Percentiles rank a stretch among this genome's conserved stretches.
Evolutionary conservation across 257 asterid genomes (phyloP).

Genomic region (Nicotiana benthamiana): DNA sequence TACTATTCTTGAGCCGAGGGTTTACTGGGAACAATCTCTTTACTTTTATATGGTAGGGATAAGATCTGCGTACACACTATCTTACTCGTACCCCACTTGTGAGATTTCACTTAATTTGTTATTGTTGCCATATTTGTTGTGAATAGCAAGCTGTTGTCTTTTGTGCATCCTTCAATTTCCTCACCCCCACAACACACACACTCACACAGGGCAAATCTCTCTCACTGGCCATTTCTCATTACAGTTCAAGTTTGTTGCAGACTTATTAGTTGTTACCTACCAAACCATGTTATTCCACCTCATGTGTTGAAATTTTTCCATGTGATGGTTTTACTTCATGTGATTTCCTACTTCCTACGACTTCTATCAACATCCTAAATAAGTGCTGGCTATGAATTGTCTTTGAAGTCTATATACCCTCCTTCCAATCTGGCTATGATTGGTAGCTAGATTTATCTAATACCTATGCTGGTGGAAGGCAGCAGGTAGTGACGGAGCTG

Average conservation of each 20-base stretch:
- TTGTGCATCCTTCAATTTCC: not conserved
- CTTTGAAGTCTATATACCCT: not conserved
- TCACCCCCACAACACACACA: too few species aligned
- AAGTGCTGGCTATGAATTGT: not conserved
- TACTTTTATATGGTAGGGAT: not conserved
- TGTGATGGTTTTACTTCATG: not conserved
- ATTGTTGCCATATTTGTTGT: not conserved
- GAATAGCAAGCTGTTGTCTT: not conserved
- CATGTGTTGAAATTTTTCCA: not conserved
- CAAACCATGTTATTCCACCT: constrained; percentile 3
- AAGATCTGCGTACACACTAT: not conserved
- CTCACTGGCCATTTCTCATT: not conserved
- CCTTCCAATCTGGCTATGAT: not conserved
- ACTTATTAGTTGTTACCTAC: not conserved
- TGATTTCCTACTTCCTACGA: not conserved
- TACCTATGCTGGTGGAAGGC: not conserved
- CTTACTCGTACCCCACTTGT: not conserved
- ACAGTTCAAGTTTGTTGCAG: not conserved
- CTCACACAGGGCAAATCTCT: not conserved
- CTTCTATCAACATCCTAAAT: not conserved
- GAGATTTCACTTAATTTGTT: too few species aligned
- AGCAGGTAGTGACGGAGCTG: not conserved
- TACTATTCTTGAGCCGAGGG: not conserved
- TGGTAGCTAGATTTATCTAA: not conserved
- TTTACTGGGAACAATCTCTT: not conserved